phyloP scores from a whole-genome alignment of 1,139 yeast species.

The Diutina catenulata region DNA sequence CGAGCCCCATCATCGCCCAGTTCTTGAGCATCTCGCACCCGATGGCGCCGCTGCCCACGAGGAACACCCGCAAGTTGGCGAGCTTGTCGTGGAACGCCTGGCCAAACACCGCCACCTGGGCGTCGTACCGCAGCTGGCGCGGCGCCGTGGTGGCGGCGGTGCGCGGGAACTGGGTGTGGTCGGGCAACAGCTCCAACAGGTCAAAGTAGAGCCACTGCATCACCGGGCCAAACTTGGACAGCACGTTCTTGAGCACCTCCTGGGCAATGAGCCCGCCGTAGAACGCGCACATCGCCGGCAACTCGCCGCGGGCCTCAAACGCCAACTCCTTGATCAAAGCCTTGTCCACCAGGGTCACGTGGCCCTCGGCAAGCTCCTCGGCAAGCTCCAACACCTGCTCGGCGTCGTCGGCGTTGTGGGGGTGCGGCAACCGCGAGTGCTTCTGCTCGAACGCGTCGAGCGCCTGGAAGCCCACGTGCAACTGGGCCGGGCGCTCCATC shows the following conservation, averaged over 20 bases:
- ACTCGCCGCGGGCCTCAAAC: slow-evolving; percentile 82
- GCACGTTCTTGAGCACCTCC: slow-evolving; percentile 88
- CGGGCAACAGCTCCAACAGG: slow-evolving; percentile 82
- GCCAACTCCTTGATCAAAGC: slow-evolving; percentile 61
- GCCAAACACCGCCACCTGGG: slow-evolving; percentile 92
- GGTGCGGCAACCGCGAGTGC: slow-evolving; percentile 64
- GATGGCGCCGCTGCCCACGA: slow-evolving; percentile 98
- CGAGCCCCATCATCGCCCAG: slow-evolving; percentile 96
- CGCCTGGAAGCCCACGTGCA: slow-evolving; percentile 89
- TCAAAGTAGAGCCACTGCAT: slow-evolving; percentile 91
- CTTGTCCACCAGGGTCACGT: slow-evolving; percentile 44
- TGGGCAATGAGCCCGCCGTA: slow-evolving; percentile 95
- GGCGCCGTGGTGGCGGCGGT: slow-evolving; percentile 67
- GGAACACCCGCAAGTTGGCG: slow-evolving; percentile 69
- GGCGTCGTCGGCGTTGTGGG: slow-evolving; percentile 69
- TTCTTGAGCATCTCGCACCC: slow-evolving; percentile 98
- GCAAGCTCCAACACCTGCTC: slow-evolving; percentile 51
- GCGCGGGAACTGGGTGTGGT: slow-evolving; percentile 43
- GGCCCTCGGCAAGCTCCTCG: slow-evolving; percentile 47
- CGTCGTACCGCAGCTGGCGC: slow-evolving; percentile 73
- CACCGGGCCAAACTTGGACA: slow-evolving; percentile 87
- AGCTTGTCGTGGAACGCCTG: slow-evolving; percentile 58
- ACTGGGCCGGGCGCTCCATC: slow-evolving; percentile 81
- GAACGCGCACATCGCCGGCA: slow-evolving; percentile 84
- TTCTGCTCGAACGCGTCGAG: slow-evolving; percentile 59